Conservation (phyloP, 2,329 filamentous ascomycete species). For the Colletotrichum cuscutae region DNA sequence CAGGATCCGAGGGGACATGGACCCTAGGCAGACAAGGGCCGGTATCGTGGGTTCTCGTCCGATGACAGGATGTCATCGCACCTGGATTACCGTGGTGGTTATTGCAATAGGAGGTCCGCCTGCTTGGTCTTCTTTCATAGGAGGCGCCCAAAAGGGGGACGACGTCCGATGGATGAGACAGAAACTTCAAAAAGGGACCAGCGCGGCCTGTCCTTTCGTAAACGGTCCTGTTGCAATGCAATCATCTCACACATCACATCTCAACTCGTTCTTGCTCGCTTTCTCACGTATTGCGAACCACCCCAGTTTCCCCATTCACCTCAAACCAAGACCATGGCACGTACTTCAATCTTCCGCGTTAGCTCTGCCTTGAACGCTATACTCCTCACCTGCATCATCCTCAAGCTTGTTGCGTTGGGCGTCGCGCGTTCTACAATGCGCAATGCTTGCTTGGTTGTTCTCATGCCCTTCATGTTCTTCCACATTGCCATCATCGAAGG, state of each 20-base stretch:
- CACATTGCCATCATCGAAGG: slow-evolving; percentile 25
- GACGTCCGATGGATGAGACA: neutral
- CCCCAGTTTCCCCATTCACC: neutral
- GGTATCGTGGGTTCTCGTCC: neutral
- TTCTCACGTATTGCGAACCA: neutral
- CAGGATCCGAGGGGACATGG: neutral
- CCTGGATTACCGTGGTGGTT: neutral
- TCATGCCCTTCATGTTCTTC: slow-evolving; percentile 29
- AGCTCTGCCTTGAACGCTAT: slow-evolving; percentile 22
- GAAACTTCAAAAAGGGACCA: neutral
- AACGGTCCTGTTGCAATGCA: neutral
- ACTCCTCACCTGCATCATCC: slow-evolving; percentile 26
- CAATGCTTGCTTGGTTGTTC: slow-evolving; percentile 14
- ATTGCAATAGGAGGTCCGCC: neutral
- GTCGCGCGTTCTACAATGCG: slow-evolving; percentile 15
- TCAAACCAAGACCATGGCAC: slow-evolving; percentile 1
- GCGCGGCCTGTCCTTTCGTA: neutral
- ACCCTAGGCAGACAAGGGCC: neutral
- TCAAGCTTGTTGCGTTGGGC: slow-evolving; percentile 26
- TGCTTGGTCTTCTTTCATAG: neutral
- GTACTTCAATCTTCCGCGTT: slow-evolving; percentile 17
- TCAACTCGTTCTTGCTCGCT: neutral
- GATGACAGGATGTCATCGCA: neutral
- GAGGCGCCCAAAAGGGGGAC: neutral
- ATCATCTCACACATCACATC: neutral